Evolutionary conservation across 139 green algal genomes (phyloP), one percentile per base, ranked within the genome.

Genomic region (Nannochloris sp.): DNA sequence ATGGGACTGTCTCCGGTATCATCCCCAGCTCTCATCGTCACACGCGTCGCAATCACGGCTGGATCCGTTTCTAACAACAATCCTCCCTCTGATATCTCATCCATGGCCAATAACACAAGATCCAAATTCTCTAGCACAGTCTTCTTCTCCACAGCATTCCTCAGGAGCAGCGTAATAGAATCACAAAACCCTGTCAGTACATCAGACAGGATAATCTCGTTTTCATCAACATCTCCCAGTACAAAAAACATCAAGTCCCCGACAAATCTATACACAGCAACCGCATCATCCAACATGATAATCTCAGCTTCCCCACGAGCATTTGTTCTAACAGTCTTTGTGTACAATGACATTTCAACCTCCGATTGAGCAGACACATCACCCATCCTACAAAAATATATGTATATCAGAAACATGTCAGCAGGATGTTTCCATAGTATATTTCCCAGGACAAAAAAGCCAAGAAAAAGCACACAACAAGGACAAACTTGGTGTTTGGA

Each of bases 71-170:
- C 93, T 65, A 99, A 70, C 19, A 98, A 91, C 15, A 98, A 73
- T 84, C 93, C 93, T 11, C 86, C 82, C 64, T 99, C 94, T 9
- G 97, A 63, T 8, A 96, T 90, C 62, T 99, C 94, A 54, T 99
- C 93, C 55, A 98, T 89, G 16, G 80, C 83, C 21, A 99, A 78
- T 57, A 98, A 81, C 49, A 97, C 85, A 19, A 98, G 84, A 75
- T 99, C 93, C 63, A 98, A 73, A 74, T 99, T 99, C 69, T 99
- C 93, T 34, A 99, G 81, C 43, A 95, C 90, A 7, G 92, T 96
- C 78, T 95, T 97, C 84, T 99, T 99, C 65, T 99, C 94, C 23
- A 99, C 90, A 24, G 85, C 82, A 55, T 86, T 81, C 67, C 91
- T 83, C 80, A 44, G 92, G 14, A 96, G 71, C 19, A 91, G 74